Evolutionary conservation across 768 basidiomycete genomes (phyloP).

Genomic region (Amanita rimosa): DNA sequence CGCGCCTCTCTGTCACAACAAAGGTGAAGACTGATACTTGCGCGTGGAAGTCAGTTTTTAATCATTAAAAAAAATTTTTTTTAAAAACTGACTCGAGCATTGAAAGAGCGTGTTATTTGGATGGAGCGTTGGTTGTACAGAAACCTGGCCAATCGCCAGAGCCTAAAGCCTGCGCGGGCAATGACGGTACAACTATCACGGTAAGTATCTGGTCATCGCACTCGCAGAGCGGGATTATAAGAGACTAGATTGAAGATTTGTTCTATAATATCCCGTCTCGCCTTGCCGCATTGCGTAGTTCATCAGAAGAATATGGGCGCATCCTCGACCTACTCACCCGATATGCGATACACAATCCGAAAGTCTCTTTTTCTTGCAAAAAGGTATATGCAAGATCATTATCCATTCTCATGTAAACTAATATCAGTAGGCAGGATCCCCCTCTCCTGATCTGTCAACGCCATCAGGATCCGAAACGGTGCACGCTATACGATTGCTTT

Average conservation of each 20-base stretch:
- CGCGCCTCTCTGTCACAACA: slow-evolving; percentile 80
- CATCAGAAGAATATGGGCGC: slow-evolving; percentile 85
- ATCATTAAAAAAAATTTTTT: not conserved
- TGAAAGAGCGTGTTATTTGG: slow-evolving; percentile 66
- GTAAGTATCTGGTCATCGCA: slow-evolving; percentile 29
- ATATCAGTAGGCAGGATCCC: slow-evolving; percentile 46
- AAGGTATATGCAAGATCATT: slow-evolving; percentile 41
- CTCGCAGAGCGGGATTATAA: slow-evolving; percentile 1
- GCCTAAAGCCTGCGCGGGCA: slow-evolving; percentile 87
- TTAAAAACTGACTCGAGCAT: slow-evolving; percentile 4
- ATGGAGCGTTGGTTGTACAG: slow-evolving; percentile 60
- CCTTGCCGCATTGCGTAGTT: slow-evolving; percentile 69
- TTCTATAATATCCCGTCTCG: slow-evolving; percentile 92
- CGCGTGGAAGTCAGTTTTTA: slow-evolving; percentile 78
- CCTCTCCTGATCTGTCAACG: slow-evolving; percentile 73
- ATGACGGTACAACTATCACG: slow-evolving; percentile 85
- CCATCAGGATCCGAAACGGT: slow-evolving; percentile 52
- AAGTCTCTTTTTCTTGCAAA: slow-evolving; percentile 81
- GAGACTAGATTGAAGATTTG: slow-evolving; percentile 76
- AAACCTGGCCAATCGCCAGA: slow-evolving; percentile 65
- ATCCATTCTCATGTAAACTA: not conserved
- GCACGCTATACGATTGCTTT: slow-evolving; percentile 70
- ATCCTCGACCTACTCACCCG: slow-evolving; percentile 88
- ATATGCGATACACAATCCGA: slow-evolving; percentile 91
- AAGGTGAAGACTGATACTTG: slow-evolving; percentile 75